Percentiles rank a stretch among this genome's conserved stretches.
These are phyloP conservation scores for Globisporangium okanoganense DNA, from an alignment of 352 stramenopile genomes.

Conservation along the genomic window DNA sequence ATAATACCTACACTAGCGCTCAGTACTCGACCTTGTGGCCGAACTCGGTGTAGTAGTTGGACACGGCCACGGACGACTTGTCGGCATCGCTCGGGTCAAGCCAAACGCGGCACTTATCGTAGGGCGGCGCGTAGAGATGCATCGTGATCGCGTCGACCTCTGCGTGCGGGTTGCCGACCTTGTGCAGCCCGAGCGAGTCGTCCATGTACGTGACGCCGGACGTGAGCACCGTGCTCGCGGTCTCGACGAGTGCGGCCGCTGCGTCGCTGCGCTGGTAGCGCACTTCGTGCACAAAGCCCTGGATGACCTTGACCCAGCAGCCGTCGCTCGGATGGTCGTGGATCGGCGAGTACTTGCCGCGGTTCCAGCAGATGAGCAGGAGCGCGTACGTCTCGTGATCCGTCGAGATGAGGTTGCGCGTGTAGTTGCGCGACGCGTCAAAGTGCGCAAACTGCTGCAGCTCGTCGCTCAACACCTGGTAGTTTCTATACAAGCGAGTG, in stretches of 20 bases:
- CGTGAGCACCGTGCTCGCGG: constrained; percentile 53
- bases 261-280: constrained; percentile 61
- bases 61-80: constrained; percentile 62
- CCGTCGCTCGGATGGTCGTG: constrained; percentile 88
- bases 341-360: constrained; percentile 68
- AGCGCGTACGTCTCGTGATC: constrained; percentile 92
- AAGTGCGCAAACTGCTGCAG: constrained; percentile 79
- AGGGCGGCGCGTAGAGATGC: constrained; percentile 92
- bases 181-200: constrained; percentile 91
- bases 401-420: constrained; percentile 92
- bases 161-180: constrained; percentile 75
- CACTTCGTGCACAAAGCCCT: constrained; percentile 87
- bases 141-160: constrained; percentile 88
- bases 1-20: too few relatives aligned
- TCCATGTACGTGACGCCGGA: constrained; percentile 88
- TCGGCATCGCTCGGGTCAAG: constrained; percentile 55
- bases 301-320: constrained; percentile 83
- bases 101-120: constrained; percentile 90
- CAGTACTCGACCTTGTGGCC: constrained; percentile 40
- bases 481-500: constrained; percentile 25
- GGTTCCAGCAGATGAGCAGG: constrained; percentile 93
- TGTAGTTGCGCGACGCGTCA: constrained; percentile 88
- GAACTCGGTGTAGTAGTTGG: constrained; percentile 84
- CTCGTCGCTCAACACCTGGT: constrained; percentile 50
- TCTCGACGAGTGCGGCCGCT: constrained; percentile 40